Conservation (phyloP, 2,329 filamentous ascomycete genomes). For the Arthrobotrys musiformis region DNA sequence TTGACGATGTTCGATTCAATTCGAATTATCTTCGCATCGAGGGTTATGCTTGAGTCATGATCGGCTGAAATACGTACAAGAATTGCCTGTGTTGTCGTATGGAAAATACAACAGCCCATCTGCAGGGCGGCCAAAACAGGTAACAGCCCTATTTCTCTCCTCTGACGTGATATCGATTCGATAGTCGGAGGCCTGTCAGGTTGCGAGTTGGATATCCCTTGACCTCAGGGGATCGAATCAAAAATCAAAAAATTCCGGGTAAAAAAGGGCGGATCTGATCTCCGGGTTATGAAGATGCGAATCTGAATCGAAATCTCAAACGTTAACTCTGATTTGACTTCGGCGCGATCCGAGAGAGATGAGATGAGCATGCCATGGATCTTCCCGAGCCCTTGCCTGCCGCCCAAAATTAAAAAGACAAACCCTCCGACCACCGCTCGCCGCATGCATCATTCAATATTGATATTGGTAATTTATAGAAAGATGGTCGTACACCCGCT, state of each 20-base stretch:
- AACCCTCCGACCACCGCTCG: neutral
- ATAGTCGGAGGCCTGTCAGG: neutral
- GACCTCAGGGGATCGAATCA: neutral
- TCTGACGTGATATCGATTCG: neutral
- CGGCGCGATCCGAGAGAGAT: constrained; percentile 52
- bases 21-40: too few species aligned
- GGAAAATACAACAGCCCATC: neutral
- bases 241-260: neutral
- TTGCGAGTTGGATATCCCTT: neutral
- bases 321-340: too few species aligned
- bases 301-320: neutral
- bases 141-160: neutral
- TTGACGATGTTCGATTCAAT: too few species aligned
- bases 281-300: neutral
- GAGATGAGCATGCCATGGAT: constrained; percentile 27
- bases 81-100: neutral
- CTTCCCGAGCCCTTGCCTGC: constrained; percentile 34
- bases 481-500: neutral
- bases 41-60: too few species aligned
- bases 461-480: neutral
- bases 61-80: too few species aligned
- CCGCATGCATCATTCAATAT: constrained; percentile 1
- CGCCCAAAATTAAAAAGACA: neutral
- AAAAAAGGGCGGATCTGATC: neutral
- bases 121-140: neutral